Evolutionary conservation across 805 yeast species (phyloP), one percentile per base, ranked within the genome.

Genomic region (Pichia sporocuriosa): DNA sequence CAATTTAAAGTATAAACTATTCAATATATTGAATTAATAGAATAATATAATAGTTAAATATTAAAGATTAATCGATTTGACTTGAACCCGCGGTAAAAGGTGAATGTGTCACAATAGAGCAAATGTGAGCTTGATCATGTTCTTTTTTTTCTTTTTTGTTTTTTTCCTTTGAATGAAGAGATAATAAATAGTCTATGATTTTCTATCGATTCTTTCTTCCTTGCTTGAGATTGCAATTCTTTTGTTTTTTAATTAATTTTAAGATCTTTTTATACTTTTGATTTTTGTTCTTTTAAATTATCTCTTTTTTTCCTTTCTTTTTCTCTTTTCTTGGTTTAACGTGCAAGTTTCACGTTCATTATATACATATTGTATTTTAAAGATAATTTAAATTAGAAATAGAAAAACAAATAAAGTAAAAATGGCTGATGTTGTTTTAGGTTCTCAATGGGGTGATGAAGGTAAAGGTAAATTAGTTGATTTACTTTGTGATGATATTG

Each of bases 391-490:
- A 11, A 32, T 15, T 19, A 26, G 31, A 39, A 29, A 35, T 25
- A 21, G 13, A 12, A 7, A 44, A 28, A 35, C 12, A 23, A n/a
- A n/a, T n/a, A n/a, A n/a, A n/a, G n/a, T n/a, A n/a, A 43, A 23
- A 29, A 81, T 81, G 89, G 82, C 85, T 63, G 84, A 82, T 69
- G 97, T 93, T 51, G 99, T 93, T 42, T 74, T 93, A 57, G 99
- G 99, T 45, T 72, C 97, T 67, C 99, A 93, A 68, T 93, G 99
- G 99, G 99, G 99, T 51, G 99, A 93, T 62, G 99, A 93, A 77
- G 99, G 99, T 62, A 93, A 93, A 63, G 99, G 99, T 45, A 93
- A 93, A 67, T 75, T 93, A 45, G 99, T 93, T 37, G 98, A 93
- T 63, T 71, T 93, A 43, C 74, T 93, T 39, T 94, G 97, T 67